Evolutionary conservation across 768 basidiomycete species (phyloP), one percentile per base, ranked within the genome.

Genomic region (Serpula lacrymans): DNA sequence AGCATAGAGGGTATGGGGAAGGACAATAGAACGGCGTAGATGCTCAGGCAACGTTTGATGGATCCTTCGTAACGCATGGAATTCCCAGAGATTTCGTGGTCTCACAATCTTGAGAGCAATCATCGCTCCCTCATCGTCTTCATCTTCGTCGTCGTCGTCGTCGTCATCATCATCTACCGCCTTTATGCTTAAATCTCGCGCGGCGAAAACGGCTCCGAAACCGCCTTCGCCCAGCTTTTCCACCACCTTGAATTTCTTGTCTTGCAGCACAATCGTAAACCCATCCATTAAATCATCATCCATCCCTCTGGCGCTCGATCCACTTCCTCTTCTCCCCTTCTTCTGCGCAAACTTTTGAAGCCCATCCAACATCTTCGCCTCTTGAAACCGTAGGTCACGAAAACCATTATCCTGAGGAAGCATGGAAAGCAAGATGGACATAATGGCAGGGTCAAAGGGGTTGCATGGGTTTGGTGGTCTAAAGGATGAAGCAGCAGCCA

Each of bases 151-250:
- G 5, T 77, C 71, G 10, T 74, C 73, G 2, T 79, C 69, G 13
- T 65, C 65, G 3, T 72, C 62, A 20, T 67, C 68, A 39, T 64
- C 58, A 14, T 46, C 55, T 21, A 66, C 64, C 6, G 78, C 71
- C 9, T 74, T 63, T 14, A 50, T 51, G 20, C 39, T 42, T 54
- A 70, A 38, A 55, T 82, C 75, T 41, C 75, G 74, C 3, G 88
- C 89, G 46, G 84, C 78, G 70, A 95, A 99, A n/a, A 99, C 96
- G 3, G 85, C 78, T 2, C 95, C 96, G 52, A 95, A 99, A 0
- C 94, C 91, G 5, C 96, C 96, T 65, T 99, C 96, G 13, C 96
- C 96, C 17, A 99, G 72, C 60, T 98, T 99, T 46, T 86, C 86
- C 3, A 72, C 66, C 4, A 97, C 79, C 39, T 75, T 75, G 54